Evolutionary conservation across 2,329 filamentous ascomycete species (phyloP), one percentile per base, ranked within the genome.

Genomic region (Aspergillus ochraceus): DNA sequence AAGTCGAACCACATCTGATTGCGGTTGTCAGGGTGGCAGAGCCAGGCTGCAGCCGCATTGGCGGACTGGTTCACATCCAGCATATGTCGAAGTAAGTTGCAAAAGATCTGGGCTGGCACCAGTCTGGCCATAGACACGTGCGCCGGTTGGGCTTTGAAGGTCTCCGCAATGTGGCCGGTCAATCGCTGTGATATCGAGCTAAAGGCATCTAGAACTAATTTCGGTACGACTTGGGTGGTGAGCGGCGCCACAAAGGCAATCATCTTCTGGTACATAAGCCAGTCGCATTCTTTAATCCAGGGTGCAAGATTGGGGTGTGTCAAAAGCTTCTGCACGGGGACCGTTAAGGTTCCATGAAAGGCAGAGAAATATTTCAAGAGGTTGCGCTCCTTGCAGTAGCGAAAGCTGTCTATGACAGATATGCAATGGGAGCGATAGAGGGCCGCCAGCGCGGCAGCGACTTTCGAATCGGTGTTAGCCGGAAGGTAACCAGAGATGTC

Each of bases 1-100:
- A 93, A 97, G 71, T 99, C 95, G 54, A 89, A 82, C 81, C 95
- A 97, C 95, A 99, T 98, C 70, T 95, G 90, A 65, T 95, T 92
- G 57, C 95, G 87, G 72, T 96, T 96, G 50, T 91, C 90, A 19
- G 92, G 88, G 69, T 94, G 91, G 8, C 91, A 91, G 12, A 99
- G 83, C 85, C 97, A 92, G 64, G 95, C 96, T 22, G 93, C 94
- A 1, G 94, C 92, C 1, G 95, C 93, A 71, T 98, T 94, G 2
- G 95, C 95, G 20, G 94, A 92, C 60, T 95, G 85, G 71, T 99
- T 99, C 61, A 97, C 95, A 59, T 93, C 87, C 39, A 98, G 83
- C 70, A 95, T 89, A 53, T 95, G 90, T 71, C 94, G 90, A 19
- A 99, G 79, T 1, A 99, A 83, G 51, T 89, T 90, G 39, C 91